Conservation (phyloP, 1,284 basidiomycete genomes). For the Leccinum fallax region DNA sequence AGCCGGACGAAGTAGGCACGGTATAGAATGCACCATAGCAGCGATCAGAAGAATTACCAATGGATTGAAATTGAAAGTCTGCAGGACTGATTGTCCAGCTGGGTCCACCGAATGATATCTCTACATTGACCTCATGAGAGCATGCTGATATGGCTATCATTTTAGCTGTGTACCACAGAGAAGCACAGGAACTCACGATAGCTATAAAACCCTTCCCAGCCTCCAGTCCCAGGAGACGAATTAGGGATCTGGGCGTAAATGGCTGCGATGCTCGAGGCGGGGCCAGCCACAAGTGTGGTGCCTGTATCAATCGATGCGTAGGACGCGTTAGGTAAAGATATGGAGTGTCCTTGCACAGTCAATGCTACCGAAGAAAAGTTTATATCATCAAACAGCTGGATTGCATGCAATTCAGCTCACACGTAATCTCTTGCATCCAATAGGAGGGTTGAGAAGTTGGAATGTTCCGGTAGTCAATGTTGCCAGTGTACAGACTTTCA, state of each 20-base stretch:
- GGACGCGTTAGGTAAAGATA: slow-evolving; percentile 37
- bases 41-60: slow-evolving; percentile 5
- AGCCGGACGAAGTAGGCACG: slow-evolving; percentile 14
- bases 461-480: slow-evolving; percentile 46
- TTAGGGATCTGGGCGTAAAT: slow-evolving; percentile 49
- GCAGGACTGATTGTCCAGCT: slow-evolving; percentile 28
- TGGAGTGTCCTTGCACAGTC: slow-evolving; percentile 43
- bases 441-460: slow-evolving; percentile 37
- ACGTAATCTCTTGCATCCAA: slow-evolving; percentile 44
- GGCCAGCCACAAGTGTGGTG: slow-evolving; percentile 54
- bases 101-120: slow-evolving; percentile 58
- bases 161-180: not conserved
- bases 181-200: slow-evolving; percentile 42
- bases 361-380: slow-evolving; percentile 34
- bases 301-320: slow-evolving; percentile 57
- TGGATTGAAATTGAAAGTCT: slow-evolving; percentile 27
- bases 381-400: not conserved
- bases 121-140: slow-evolving; percentile 36
- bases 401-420: slow-evolving; percentile 3
- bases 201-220: slow-evolving; percentile 46
- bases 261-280: slow-evolving; percentile 41
- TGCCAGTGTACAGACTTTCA: slow-evolving; percentile 45
- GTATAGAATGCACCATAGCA: slow-evolving; percentile 34
- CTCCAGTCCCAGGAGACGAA: slow-evolving; percentile 38
- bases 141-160: slow-evolving; percentile 40